Conservation (phyloP, 2,329 filamentous ascomycete genomes). For the Beauveria australis region DNA sequence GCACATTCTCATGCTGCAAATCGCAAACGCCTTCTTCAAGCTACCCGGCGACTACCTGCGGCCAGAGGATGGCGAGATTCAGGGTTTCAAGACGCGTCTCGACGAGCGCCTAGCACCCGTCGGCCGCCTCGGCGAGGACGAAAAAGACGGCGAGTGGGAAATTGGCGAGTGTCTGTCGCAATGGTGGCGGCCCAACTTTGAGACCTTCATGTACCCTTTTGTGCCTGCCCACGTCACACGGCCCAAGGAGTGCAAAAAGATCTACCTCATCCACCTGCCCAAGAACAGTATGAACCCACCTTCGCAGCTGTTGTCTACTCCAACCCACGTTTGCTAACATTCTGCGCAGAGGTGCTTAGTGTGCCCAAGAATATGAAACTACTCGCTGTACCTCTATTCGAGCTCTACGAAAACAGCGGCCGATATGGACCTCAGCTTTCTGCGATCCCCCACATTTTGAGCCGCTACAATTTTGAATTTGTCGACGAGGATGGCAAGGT, state of each 20-base stretch:
- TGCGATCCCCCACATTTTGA: slow-evolving; percentile 89
- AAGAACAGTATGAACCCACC: slow-evolving; percentile 63
- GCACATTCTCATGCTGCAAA: slow-evolving; percentile 97
- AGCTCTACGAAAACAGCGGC: slow-evolving; percentile 94
- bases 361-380: slow-evolving; percentile 99
- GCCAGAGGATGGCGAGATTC: slow-evolving; percentile 81
- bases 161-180: slow-evolving; percentile 91
- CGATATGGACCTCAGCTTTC: slow-evolving; percentile 93
- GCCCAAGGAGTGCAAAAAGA: slow-evolving; percentile 98
- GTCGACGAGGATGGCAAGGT: slow-evolving; percentile 88
- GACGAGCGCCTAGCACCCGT: slow-evolving; percentile 91
- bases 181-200: slow-evolving; percentile 98
- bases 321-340: slow-evolving; percentile 4
- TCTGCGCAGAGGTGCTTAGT: slow-evolving; percentile 69
- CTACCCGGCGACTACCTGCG: slow-evolving; percentile 91
- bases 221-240: slow-evolving; percentile 91
- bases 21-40: slow-evolving; percentile 99
- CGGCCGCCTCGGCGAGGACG: slow-evolving; percentile 76
- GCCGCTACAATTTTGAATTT: slow-evolving; percentile 95
- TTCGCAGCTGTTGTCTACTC: background rate
- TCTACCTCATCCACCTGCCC: slow-evolving; percentile 93
- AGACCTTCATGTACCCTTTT: slow-evolving; percentile 99
- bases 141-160: slow-evolving; percentile 82
- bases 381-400: slow-evolving; percentile 90
- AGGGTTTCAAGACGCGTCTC: slow-evolving; percentile 87